Conservation (phyloP, 2,329 filamentous ascomycete species). For the Apiospora marii region DNA sequence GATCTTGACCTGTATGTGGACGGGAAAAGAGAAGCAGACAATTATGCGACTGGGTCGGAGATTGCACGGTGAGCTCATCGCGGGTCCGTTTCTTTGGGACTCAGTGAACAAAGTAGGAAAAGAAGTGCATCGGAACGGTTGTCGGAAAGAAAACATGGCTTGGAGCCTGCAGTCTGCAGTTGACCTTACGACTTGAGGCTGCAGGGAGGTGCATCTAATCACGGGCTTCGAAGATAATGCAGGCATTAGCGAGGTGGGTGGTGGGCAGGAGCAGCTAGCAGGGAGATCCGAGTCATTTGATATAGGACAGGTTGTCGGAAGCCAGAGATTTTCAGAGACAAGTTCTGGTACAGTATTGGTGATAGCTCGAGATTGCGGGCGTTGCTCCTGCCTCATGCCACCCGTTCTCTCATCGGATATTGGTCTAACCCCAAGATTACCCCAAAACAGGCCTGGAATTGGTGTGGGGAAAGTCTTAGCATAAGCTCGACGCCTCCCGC, state of each 20-base stretch:
- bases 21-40: neutral
- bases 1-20: neutral
- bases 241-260: conserved; percentile 12
- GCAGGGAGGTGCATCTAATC: conserved; percentile 13
- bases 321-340: neutral
- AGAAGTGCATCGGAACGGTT: neutral
- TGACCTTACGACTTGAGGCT: neutral
- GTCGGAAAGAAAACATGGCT: neutral
- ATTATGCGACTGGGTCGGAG: neutral
- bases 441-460: conserved; percentile 11
- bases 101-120: neutral
- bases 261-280: neutral
- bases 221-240: conserved; percentile 1
- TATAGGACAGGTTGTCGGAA: neutral
- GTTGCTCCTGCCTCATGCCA: neutral
- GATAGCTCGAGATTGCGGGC: conserved; percentile 1
- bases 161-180: neutral
- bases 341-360: neutral
- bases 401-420: neutral
- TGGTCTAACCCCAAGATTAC: conserved; percentile 24
- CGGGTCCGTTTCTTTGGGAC: neutral
- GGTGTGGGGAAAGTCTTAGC: conserved; percentile 17
- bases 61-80: neutral
- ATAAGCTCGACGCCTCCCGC: conserved; percentile 11
- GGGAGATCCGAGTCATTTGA: conserved; percentile 10